Evolutionary conservation across 257 asterid species (phyloP), one percentile per base, ranked within the genome.

Genomic region (Salvia rosmarinus): DNA sequence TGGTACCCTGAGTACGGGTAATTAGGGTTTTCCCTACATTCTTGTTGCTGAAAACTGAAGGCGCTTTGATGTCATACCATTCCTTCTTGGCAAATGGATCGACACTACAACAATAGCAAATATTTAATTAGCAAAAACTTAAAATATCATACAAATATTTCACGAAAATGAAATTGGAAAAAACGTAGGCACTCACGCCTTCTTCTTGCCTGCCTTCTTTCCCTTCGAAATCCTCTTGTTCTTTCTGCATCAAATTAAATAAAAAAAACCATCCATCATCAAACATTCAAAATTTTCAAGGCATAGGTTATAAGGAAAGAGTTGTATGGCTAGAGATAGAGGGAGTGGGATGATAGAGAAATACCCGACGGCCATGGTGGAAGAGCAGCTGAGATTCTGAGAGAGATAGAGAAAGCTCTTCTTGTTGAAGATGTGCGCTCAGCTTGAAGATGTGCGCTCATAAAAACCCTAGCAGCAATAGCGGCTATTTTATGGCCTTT

Each of bases 201-300:
- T 84, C 89, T 84, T 84, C 81, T 86, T 86, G 58, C 92, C 89
- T 64, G 89, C 92, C 82, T 86, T 86, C 85, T 84, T 86, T 12
- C 92, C 92, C 84, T 86, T 86, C 5, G 89, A 86, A 77, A 86
- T 84, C 77, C 89, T 77, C 88, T 86, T 86, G 85, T 86, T 86
- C 82, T 86, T 86, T 1, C 91, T 86, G 87, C 57, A 25, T 4
- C 28, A 25, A 64, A 49, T 54, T 10, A 58, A 12, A 35, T 4
- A 54, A 21, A 21, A 21, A 21, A 17, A 35, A 21, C 13, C 35
- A 20, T n/a, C 47, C 11, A 72, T 42, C 10, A 34, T 6, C 14
- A 28, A 30, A 46, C 44, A 56, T 30, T 54, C 25, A 16, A 56
- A 71, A 13, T 0, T 11, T 0, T 4, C 1, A 32, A 9, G 44